Base-by-base conservation (phyloP, 2,329 filamentous ascomycete genomes). In the Curvularia eragrostidis region DNA sequence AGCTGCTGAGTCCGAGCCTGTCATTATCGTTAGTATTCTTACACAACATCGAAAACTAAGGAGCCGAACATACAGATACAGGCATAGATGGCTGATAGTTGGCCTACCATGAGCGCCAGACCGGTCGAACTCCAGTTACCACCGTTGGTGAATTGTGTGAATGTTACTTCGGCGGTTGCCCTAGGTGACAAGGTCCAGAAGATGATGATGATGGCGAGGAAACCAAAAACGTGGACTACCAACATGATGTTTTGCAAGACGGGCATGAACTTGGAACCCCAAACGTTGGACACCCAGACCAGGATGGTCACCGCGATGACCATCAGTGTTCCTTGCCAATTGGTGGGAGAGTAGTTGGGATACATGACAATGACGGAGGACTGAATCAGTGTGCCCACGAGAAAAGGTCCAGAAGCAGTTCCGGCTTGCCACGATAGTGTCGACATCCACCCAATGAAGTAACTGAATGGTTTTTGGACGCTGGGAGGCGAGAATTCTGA, bases 361-460 rank as follows among this genome's bases (percentile, higher is more conserved):
- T 79, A 78, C 58, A 81, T 74, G 49, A 75, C 71, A 21, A 81
- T 77, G 10, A 80, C 70, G 4, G 65, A 72, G 2, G 77, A 74
- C 54, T 83, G 80, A 36, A 83, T 81, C 41, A 83, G 65, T 0
- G 79, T 82, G 5, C 80, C 81, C 0, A 79, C 79, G 8, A 83
- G 73, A 61, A 81, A 83, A 0, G 78, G 77, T 2, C 80, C 81
- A 3, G 78, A 79, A 10, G 82, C 81, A 24, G 77, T 78, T 13
- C 80, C 81, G 9, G 81, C 79, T 63, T 83, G 82, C 81, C 81
- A 84, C 9, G 77, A 79, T 3, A 84, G 64, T 1, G 80, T 79
- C 0, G 78, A 79, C 71, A 83, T 80, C 82, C 82, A 84, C 3
- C 82, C 78, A 64, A 66, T 63, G 53, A 65, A 66, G 56, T 64